These are phyloP conservation scores for Microcyclosporella mali DNA, from an alignment of 2,329 filamentous ascomycete genomes.

Conservation along the genomic window DNA sequence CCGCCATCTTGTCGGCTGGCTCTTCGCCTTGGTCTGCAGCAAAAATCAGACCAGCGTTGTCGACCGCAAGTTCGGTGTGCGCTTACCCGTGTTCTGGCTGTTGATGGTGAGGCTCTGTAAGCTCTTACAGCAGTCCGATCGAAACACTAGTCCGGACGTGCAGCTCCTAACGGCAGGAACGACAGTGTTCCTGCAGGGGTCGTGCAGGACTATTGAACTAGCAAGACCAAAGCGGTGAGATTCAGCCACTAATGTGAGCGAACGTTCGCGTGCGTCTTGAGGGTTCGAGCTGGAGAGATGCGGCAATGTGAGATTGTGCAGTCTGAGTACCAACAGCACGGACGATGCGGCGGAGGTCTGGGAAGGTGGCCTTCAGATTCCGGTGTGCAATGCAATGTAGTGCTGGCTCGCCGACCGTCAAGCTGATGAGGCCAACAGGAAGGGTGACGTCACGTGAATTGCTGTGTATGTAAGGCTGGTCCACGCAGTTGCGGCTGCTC, in stretches of 20 bases:
- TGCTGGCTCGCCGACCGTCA: not conserved
- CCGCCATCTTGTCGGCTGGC: not conserved
- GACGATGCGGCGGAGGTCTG: no score
- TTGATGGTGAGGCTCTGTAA: slow-evolving; percentile 1
- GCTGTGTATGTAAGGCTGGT: no score
- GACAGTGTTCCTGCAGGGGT: not conserved
- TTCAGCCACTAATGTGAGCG: no score
- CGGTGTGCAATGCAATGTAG: not conserved
- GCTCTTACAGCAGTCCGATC: slow-evolving; percentile 5
- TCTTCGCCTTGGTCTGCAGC: not conserved
- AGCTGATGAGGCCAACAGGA: no score
- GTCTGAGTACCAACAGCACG: no score
- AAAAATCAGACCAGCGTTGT: slow-evolving; percentile 1
- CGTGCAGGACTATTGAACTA: not conserved
- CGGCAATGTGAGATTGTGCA: no score
- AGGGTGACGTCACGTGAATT: slow-evolving; percentile 1
- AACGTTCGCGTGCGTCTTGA: no score
- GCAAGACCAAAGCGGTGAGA: not conserved
- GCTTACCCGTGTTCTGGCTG: slow-evolving; percentile 11
- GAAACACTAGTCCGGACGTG: slow-evolving; percentile 4
- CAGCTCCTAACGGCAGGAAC: slow-evolving; percentile 8
- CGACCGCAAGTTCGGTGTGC: slow-evolving; percentile 18
- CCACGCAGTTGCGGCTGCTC: no score
- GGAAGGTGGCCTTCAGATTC: no score
- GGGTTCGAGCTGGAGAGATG: no score